Percentiles rank a stretch among this genome's conserved stretches.
phyloP scores from a whole-genome alignment of 2,329 filamentous ascomycete species.

The Colletotrichum melonis region DNA sequence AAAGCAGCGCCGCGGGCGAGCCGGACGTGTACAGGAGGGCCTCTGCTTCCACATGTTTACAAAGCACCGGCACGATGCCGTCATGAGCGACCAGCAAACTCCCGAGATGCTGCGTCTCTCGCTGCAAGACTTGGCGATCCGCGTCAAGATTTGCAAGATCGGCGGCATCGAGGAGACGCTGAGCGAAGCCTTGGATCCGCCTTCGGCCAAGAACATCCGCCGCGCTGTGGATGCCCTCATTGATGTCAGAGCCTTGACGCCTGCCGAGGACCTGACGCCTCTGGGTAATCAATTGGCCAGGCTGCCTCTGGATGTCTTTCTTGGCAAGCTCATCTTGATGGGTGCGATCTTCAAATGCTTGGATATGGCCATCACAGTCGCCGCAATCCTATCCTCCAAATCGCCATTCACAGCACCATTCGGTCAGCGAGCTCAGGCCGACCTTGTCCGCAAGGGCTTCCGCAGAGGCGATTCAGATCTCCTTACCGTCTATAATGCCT shows the following conservation, averaged over 20 bases:
- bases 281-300: slow-evolving; percentile 89
- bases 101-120: slow-evolving; percentile 96
- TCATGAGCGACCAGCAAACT: slow-evolving; percentile 92
- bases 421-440: slow-evolving; percentile 83
- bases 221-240: slow-evolving; percentile 92
- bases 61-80: slow-evolving; percentile 84
- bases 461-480: slow-evolving; percentile 91
- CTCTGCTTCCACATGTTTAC: slow-evolving; percentile 97
- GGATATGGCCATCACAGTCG: slow-evolving; percentile 90
- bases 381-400: slow-evolving; percentile 93
- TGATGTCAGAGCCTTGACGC: slow-evolving; percentile 89
- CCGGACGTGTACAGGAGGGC: slow-evolving; percentile 94
- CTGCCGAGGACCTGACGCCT: slow-evolving; percentile 84
- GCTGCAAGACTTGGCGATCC: slow-evolving; percentile 92
- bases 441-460: slow-evolving; percentile 82
- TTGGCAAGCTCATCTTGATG: slow-evolving; percentile 92
- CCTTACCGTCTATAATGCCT: slow-evolving; percentile 93
- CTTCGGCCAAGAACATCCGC: slow-evolving; percentile 90
- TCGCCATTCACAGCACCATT: slow-evolving; percentile 92
- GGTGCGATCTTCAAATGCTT: slow-evolving; percentile 90
- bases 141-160: slow-evolving; percentile 97
- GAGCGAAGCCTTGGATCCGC: slow-evolving; percentile 87
- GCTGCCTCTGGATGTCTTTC: slow-evolving; percentile 90
- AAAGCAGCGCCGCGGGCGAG: slow-evolving; percentile 92
- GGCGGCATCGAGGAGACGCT: slow-evolving; percentile 93